Evolutionary conservation across 2,329 filamentous ascomycete species (phyloP), one percentile per base, ranked within the genome.

Genomic region (Pestalotiopsis sp.): DNA sequence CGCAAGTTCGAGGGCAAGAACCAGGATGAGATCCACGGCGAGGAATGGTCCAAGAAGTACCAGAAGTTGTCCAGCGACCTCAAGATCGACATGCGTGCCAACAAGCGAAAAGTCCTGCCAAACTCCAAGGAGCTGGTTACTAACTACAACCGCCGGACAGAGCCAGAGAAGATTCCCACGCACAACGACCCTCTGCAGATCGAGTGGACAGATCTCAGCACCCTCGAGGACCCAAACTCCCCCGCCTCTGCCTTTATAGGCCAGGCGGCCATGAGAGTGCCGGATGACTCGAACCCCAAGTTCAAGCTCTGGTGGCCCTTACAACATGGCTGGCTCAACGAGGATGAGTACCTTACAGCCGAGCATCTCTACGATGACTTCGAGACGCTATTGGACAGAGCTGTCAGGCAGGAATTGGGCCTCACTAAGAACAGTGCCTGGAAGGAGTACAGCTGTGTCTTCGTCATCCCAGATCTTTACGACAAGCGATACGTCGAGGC

Each of bases 221-320:
- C 83, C 2, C 82, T 91, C 45, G 86, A 92, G 20, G 89, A 92
- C n/a, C 88, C 92, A 0, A 87, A 92, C 57, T 85, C 85, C 17
- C 72, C 80, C 7, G 84, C 86, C 1, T 84, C 85, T 0, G 94
- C 91, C 77, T 92, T 98, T 73, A 92, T 94, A 25, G 96, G 96
- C 20, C 88, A 91, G 68, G 89, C 92, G 67, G 96, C 96, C 3
- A 84, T 95, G 70, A 91, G 96, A 23, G 92, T 99, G 63, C 94
- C 96, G 0, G 96, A 99, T 76, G 87, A 93, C 70, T 98, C 96
- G 3, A 88, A 89, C 3, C 96, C 95, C 17, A 91, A 94, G 73
- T 98, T 97, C 82, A 95, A 93, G 78, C 85, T 98, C 0, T 95
- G 92, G 85, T 97, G 95, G 94, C 96, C 96, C 0, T 90, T 98